Conservation (phyloP, 495 filamentous ascomycete genomes). For the Trichoderma asperelloides region DNA sequence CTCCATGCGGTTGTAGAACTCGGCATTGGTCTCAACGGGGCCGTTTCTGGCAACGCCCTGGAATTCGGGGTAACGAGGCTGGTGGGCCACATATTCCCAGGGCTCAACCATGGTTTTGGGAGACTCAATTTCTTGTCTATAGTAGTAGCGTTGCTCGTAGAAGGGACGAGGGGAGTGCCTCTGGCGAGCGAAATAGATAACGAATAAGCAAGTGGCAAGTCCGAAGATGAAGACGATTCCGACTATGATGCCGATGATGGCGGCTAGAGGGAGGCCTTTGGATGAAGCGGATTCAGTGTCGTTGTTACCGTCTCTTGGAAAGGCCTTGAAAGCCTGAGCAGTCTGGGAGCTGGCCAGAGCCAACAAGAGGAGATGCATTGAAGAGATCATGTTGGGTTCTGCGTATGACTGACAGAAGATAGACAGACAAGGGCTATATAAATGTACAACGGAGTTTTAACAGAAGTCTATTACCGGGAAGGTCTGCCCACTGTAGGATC, state of each 20-base stretch:
- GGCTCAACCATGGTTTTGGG: not conserved
- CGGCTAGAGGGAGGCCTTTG: not conserved
- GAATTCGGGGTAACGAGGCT: not conserved
- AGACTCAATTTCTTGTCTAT: not conserved
- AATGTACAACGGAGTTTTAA: not conserved
- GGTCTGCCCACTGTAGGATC: not conserved
- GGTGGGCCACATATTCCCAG: not conserved
- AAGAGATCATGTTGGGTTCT: not conserved
- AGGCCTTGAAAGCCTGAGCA: conserved; percentile 21
- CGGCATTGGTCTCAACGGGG: conserved; percentile 14
- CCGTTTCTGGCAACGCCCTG: not conserved
- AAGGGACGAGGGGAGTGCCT: conserved; percentile 12
- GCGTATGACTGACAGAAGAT: not conserved
- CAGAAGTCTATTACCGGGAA: not conserved
- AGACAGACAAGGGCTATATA: not conserved
- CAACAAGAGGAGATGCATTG: not conserved
- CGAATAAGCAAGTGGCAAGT: conserved; percentile 27
- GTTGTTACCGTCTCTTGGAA: conserved; percentile 26
- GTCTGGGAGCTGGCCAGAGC: not conserved
- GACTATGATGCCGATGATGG: conserved; percentile 37
- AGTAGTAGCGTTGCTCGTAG: not conserved
- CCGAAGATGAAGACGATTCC: conserved; percentile 30
- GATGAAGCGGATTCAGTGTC: conserved; percentile 11
- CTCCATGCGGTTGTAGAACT: conserved; percentile 22
- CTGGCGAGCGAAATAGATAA: conserved; percentile 33